phyloP scores from a whole-genome alignment of 2,329 filamentous ascomycete species.

The Rasamsonia emersonii region DNA sequence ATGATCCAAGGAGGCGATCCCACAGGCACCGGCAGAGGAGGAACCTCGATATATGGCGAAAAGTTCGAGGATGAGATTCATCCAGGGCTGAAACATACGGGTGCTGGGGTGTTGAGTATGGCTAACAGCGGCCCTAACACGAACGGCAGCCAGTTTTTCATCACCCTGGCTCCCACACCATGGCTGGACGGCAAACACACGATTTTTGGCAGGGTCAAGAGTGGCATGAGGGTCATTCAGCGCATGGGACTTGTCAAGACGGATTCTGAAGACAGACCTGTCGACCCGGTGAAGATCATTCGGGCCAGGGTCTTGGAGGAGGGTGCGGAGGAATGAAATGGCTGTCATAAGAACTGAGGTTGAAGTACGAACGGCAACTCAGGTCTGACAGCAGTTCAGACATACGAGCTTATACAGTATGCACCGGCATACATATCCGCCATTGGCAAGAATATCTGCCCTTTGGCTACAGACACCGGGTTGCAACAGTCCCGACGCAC shows the following conservation, averaged over 20 bases:
- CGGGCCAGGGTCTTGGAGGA: slow-evolving; percentile 62
- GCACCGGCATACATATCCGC: background rate
- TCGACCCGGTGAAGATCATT: slow-evolving; percentile 73
- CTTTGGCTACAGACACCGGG: background rate
- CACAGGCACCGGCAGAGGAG: slow-evolving; percentile 85
- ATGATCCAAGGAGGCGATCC: slow-evolving; percentile 96
- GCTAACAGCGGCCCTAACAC: slow-evolving; percentile 89
- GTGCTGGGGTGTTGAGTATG: slow-evolving; percentile 91
- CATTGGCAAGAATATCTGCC: too few relatives aligned
- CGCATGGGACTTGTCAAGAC: slow-evolving; percentile 85
- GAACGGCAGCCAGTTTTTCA: slow-evolving; percentile 93
- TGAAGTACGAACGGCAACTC: background rate
- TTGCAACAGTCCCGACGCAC: background rate
- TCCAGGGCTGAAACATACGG: slow-evolving; percentile 73
- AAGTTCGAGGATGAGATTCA: slow-evolving; percentile 92
- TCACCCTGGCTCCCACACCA: slow-evolving; percentile 86
- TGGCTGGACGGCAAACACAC: slow-evolving; percentile 98
- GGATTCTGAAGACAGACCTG: slow-evolving; percentile 67
- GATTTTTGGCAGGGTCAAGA: slow-evolving; percentile 86
- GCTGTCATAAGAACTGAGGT: too few relatives aligned
- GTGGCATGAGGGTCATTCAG: slow-evolving; percentile 73
- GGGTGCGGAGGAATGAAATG: slow-evolving; percentile 37
- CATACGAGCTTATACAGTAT: too few relatives aligned
- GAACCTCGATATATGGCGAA: slow-evolving; percentile 80
- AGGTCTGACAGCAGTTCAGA: too few relatives aligned